Base-by-base conservation (phyloP, 2,329 filamentous ascomycete genomes). In the Aspergillus sp. region DNA sequence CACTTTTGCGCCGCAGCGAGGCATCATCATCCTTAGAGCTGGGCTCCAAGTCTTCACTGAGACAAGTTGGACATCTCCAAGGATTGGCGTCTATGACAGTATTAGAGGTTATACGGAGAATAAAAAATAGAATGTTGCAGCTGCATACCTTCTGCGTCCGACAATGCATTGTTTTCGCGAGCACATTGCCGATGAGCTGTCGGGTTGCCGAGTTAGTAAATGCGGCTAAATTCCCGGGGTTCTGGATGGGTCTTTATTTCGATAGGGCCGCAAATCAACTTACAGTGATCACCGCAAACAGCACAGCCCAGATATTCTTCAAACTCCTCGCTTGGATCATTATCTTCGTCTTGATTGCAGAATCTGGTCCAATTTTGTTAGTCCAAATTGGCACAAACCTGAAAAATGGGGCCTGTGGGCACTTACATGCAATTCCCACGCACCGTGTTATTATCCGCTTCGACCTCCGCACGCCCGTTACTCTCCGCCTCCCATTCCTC, bases 131-230 rank as follows among this genome's bases (percentile, higher is more conserved):
- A 9, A 12, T 42, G 42, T 15, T 49, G 36, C 15, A 48, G 42
- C 26, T 26, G 52, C 60, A 52, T 82, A 92, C 90, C 84, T 73
- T 87, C 83, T 60, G 85, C 83, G 62, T 81, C 76, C 65, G 78
- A 78, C 66, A 90, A 77, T 62, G 85, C 85, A 58, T 84, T 84
- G 71, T 85, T 84, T 71, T 89, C 85, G 70, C 89, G 86, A 57
- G 91, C 93, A 77, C 93, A 97, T 83, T 95, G 89, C 73, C 89
- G 87, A 80, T 98, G 93, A 69, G 92, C 93, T 96, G 79, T 71
- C 75, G 73, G 75, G 68, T 71, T 73, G 75, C 79, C 75, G 78
- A 79, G 69, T 73, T 61, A 72, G 67, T 62, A 18, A 65, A 62
- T 53, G 54, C 55, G 56, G 56, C 58, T 53, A 66, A 55, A 60